Evolutionary conservation across 2,329 filamentous ascomycete species (phyloP).

Genomic region (Fusarium agapanthi): DNA sequence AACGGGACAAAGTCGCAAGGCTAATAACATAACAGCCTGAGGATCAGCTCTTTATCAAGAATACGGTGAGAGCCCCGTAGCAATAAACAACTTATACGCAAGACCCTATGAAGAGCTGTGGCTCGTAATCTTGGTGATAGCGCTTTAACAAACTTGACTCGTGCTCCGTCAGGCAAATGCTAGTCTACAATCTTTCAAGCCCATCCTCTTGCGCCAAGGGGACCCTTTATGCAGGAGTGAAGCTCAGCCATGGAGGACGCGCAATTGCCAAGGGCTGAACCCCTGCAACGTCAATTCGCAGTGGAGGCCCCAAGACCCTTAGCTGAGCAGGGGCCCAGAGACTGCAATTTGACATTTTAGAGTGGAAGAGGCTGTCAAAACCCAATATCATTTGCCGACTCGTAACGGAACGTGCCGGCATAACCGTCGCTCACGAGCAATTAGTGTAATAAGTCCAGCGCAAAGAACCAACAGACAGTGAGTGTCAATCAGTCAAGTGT

Average conservation of each 20-base stretch:
- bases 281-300: neutral
- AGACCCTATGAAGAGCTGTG: neutral
- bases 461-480: neutral
- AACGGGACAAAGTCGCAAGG: neutral
- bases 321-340: neutral
- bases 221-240: slow-evolving; percentile 20
- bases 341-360: neutral
- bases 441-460: neutral
- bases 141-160: neutral
- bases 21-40: neutral
- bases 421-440: neutral
- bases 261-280: slow-evolving; percentile 23
- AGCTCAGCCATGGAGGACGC: slow-evolving; percentile 32
- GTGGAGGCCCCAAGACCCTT: slow-evolving; percentile 16
- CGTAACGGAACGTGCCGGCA: slow-evolving; percentile 1
- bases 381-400: neutral
- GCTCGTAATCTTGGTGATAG: neutral
- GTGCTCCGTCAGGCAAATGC: neutral
- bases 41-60: neutral
- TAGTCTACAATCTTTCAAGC: neutral
- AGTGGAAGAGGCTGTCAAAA: neutral
- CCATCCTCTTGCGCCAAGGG: slow-evolving; percentile 1
- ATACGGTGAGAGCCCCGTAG: neutral
- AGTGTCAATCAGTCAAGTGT: neutral
- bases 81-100: neutral